Evolutionary conservation across 345 rosid genomes (phyloP).

Genomic region (Citrus sinensis): DVS_A1.0 CM039162.1:5573001-5573500

Average conservation of each 20-base stretch:
- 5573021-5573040: slow-evolving; percentile 20
- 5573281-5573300: neutral
- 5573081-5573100: neutral
- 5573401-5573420: neutral
- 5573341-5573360: neutral
- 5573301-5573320: neutral
- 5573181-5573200: neutral
- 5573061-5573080: neutral
- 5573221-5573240: neutral
- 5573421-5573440: neutral
- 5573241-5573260: neutral
- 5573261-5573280: neutral
- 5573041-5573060: slow-evolving; percentile 26
- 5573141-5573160: neutral
- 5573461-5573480: neutral
- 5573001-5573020: slow-evolving; percentile 24
- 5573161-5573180: neutral
- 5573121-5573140: neutral
- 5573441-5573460: neutral
- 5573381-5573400: neutral
- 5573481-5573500: neutral
- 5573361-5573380: neutral
- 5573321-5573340: neutral
- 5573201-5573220: neutral
- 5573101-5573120: neutral